Base-by-base conservation (phyloP, 345 rosid species). In the Microthlaspi erraticum region DNA sequence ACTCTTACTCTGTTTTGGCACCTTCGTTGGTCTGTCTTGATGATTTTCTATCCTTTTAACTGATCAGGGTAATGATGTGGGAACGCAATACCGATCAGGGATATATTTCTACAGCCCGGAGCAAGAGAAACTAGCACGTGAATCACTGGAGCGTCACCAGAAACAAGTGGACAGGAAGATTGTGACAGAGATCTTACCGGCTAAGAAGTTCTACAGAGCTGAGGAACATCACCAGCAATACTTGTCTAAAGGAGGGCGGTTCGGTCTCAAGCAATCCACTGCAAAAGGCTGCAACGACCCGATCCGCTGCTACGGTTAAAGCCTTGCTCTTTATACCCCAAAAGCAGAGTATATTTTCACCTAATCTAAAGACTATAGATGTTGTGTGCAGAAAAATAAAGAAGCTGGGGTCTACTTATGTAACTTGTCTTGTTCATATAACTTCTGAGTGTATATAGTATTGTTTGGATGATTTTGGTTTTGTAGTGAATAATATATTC, bases 191-290 rank as follows among this genome's bases (percentile, higher is more conserved):
- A 83, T 93, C 60, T 74, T 91, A 58, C 97, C 96, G 6, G 96
- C 97, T 61, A 89, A 80, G 85, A 87, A 85, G 78, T 91, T 94
- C 77, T 94, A 89, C 80, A 79, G 75, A 53, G 99, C 97, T 5
- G 99, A 94, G 77, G 96, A 91, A 63, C 81, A 86, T 73, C 90
- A 94, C 77, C 99, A 94, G 81, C 90, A 89, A 75, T 94, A 91
- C 81, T 91, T 94, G 39, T 88, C 80, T 10, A 91, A 94, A 80
- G 99, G 98, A 11, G 98, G 98, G 8, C 83, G 96, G 19, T 88
- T 85, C 55, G 99, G 99, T 23, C 82, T 64, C 12, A 87, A 77
- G 70, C 99, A 94, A 71, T 89, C 97, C 41, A 17, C 84, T 32
- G 86, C 77, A 18, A 91, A 93, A 66, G 91, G 95, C 50, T 94